Evolutionary conservation across 2,329 filamentous ascomycete genomes (phyloP), one percentile per base, ranked within the genome.

Genomic region (Venturia carpophila): DNA sequence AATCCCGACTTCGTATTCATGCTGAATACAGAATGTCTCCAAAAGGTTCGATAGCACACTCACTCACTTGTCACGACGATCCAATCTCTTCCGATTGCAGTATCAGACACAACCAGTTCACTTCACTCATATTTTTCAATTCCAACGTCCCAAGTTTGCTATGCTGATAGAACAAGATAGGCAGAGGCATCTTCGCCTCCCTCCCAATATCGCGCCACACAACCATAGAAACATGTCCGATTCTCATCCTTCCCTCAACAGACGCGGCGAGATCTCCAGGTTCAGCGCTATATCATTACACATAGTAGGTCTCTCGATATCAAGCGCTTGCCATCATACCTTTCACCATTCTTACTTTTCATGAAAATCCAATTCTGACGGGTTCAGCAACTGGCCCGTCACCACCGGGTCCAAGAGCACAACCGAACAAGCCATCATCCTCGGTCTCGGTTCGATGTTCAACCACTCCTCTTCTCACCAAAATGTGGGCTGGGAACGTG

Each of bases 381-480:
- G 30, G 6, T 34, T 6, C 30, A 41, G 76, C 68, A 81, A 81
- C 68, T 82, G 79, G 79, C 77, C 76, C 15, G 66, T 68, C 21
- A 65, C 64, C 17, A 69, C 71, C 63, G 34, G 13, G 3, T 5
- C 47, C 15, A 56, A 45, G 37, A 63, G 30, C 47, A 49, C 10
- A 45, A 62, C 24, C 11, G 24, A 69, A 11, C 82, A 84, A 73
- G 83, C 81, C 11, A 73, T 85, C 1, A 76, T 84, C 39, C 75
- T 84, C 45, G 83, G 83, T 2, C 73, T 85, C 0, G 83, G 83
- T 19, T 80, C 77, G 64, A 83, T 85, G 80, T 84, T 85, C 74
- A 85, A 85, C 66, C 83, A 85, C 68, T 82, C 81, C 3, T 73
- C 72, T 0, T 69, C 73, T 13, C 68, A 77, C 37, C 83, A 84